These are phyloP conservation scores for Aureobasidium musti DNA, from an alignment of 2,329 filamentous ascomycete species.

Conservation along the genomic window DNA sequence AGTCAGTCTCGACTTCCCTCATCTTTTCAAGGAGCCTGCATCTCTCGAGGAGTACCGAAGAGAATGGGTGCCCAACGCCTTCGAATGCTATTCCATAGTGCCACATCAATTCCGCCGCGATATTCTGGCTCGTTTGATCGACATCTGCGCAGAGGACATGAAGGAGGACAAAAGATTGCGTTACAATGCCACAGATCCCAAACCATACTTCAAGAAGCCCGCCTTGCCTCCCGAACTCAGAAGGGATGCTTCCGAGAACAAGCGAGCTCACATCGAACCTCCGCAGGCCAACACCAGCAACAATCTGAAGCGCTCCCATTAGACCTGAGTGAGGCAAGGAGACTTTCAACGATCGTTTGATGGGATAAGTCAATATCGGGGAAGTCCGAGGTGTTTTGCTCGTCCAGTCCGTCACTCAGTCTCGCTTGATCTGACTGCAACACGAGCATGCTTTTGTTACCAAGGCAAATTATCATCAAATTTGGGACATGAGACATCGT, in stretches of 20 bases:
- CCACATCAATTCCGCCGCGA: neutral
- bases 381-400: neutral
- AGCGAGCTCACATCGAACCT: neutral
- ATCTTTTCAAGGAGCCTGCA: neutral
- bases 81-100: neutral
- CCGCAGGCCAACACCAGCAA: too few species aligned
- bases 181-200: neutral
- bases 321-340: neutral
- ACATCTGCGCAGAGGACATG: neutral
- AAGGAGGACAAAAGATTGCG: constrained; percentile 1
- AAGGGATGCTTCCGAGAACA: neutral
- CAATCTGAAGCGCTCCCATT: neutral
- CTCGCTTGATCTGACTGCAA: neutral
- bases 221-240: neutral
- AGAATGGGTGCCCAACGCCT: neutral
- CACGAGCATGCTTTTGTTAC: too few species aligned
- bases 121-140: neutral
- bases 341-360: neutral
- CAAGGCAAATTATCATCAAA: too few species aligned
- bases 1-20: neutral
- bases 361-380: neutral
- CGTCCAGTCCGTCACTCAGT: neutral
- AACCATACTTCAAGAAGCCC: neutral
- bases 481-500: too few species aligned
- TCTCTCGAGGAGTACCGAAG: neutral